Evolutionary conservation across 108 stramenopile species (phyloP).

Genomic region (Mediolabrus comicus): DNA sequence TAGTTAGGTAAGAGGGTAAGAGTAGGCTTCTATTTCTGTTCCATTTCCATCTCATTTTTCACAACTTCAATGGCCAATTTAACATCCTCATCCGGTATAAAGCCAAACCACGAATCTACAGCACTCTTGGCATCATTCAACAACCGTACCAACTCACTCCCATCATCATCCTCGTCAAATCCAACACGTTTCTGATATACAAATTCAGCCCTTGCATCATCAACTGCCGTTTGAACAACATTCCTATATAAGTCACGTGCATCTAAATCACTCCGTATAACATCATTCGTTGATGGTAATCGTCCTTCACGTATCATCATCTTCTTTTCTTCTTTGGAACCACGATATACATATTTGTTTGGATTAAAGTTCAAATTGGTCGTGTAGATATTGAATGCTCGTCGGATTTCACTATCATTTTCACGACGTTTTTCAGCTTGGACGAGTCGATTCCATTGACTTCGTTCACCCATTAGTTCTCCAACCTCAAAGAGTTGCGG

Average conservation of each 20-base stretch:
- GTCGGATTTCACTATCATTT: conserved; percentile 37
- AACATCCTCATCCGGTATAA: conserved; percentile 61
- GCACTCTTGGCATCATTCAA: conserved; percentile 46
- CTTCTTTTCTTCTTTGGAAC: conserved; percentile 41
- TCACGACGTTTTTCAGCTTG: conserved; percentile 43
- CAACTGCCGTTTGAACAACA: conserved; percentile 54
- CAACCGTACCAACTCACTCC: conserved; percentile 24
- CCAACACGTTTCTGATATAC: conserved; percentile 36
- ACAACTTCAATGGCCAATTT: conserved; percentile 47
- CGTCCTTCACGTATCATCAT: conserved; percentile 53
- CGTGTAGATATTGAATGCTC: conserved; percentile 61
- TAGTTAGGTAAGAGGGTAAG: no score
- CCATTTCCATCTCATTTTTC: conserved; percentile 35
- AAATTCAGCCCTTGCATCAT: conserved; percentile 70
- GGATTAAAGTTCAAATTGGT: conserved; percentile 43
- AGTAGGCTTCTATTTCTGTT: no score
- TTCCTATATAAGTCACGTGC: conserved; percentile 77
- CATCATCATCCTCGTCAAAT: conserved; percentile 35
- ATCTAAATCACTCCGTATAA: conserved; percentile 79
- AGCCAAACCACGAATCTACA: conserved; percentile 64
- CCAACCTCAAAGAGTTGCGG: conserved; percentile 43
- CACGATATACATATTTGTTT: conserved; percentile 43
- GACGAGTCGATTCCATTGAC: conserved; percentile 50
- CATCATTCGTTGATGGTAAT: conserved; percentile 59
- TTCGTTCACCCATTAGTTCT: conserved; percentile 53